Conservation (phyloP, 2,329 filamentous ascomycete genomes). For the Albophoma yamanashiensis region DNA sequence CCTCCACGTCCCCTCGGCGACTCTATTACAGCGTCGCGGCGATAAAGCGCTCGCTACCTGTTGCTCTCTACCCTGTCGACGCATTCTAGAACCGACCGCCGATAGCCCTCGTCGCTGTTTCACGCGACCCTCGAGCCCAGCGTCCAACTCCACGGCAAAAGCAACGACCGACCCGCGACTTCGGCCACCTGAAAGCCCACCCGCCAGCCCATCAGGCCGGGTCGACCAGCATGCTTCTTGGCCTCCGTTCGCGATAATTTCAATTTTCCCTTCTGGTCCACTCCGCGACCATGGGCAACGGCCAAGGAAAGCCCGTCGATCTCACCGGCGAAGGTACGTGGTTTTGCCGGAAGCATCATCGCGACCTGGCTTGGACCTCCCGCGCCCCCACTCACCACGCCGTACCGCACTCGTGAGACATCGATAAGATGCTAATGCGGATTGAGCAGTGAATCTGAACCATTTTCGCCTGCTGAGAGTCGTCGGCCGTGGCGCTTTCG, state of each 20-base stretch:
- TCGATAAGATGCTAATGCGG: conserved; percentile 1
- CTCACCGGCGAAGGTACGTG: conserved; percentile 79
- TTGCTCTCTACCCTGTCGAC: not conserved
- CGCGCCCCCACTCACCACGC: not conserved
- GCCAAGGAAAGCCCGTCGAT: conserved; percentile 85
- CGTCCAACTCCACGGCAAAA: not conserved
- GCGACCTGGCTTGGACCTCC: not conserved
- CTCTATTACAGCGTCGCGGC: not conserved
- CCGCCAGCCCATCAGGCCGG: conserved; percentile 1
- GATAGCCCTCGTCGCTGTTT: not conserved
- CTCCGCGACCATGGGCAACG: conserved; percentile 78
- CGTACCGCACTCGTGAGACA: not conserved
- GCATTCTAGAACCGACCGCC: not conserved
- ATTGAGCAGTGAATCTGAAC: conserved; percentile 72
- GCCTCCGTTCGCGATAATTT: conserved; percentile 12
- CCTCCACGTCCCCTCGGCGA: not conserved
- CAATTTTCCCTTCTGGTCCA: conserved; percentile 12
- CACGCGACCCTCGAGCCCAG: conserved; percentile 1
- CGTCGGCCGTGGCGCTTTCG: conserved; percentile 95
- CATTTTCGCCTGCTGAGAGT: conserved; percentile 93
- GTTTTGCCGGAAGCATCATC: not conserved
- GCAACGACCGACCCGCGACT: not conserved
- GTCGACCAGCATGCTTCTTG: conserved; percentile 14
- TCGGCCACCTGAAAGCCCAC: not conserved
- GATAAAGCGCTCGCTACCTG: not conserved